Conservation (phyloP, 495 filamentous ascomycete genomes). For the Talaromyces borbonicus region DNA sequence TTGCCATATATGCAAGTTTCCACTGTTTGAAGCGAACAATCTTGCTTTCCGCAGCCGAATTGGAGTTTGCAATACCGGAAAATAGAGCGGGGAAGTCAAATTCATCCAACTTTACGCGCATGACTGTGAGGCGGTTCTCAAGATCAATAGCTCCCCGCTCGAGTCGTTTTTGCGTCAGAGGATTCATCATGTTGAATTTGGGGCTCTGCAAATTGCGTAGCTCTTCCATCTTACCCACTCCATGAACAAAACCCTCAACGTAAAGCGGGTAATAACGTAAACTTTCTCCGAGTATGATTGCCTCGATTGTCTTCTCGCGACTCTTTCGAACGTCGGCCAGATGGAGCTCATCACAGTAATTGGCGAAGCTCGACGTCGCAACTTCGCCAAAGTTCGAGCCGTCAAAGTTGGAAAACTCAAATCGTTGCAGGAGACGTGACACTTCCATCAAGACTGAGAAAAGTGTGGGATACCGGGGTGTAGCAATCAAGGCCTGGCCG, state of each 20-base stretch:
- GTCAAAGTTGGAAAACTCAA: slow-evolving; percentile 72
- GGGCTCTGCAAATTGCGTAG: slow-evolving; percentile 57
- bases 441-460: slow-evolving; percentile 71
- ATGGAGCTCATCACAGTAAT: slow-evolving; percentile 63
- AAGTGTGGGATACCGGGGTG: slow-evolving; percentile 50
- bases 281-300: slow-evolving; percentile 73
- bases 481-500: slow-evolving; percentile 72
- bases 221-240: slow-evolving; percentile 78
- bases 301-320: slow-evolving; percentile 85
- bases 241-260: slow-evolving; percentile 85
- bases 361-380: slow-evolving; percentile 64
- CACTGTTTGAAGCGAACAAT: slow-evolving; percentile 74
- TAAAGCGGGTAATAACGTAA: slow-evolving; percentile 77
- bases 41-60: slow-evolving; percentile 60
- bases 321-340: slow-evolving; percentile 74
- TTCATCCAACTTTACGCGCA: slow-evolving; percentile 58
- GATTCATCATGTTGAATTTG: slow-evolving; percentile 57
- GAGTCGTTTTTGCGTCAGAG: slow-evolving; percentile 63
- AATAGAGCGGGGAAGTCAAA: slow-evolving; percentile 92
- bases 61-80: slow-evolving; percentile 76
- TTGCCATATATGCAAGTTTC: slow-evolving; percentile 60
- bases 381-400: slow-evolving; percentile 74
- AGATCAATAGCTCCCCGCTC: slow-evolving; percentile 77
- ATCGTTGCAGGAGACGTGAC: slow-evolving; percentile 55
- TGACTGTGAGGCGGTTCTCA: slow-evolving; percentile 51